These are phyloP conservation scores for Entrophospora sp. DNA, from an alignment of 192 early-diverging fungal species.

Conservation along the genomic window DNA sequence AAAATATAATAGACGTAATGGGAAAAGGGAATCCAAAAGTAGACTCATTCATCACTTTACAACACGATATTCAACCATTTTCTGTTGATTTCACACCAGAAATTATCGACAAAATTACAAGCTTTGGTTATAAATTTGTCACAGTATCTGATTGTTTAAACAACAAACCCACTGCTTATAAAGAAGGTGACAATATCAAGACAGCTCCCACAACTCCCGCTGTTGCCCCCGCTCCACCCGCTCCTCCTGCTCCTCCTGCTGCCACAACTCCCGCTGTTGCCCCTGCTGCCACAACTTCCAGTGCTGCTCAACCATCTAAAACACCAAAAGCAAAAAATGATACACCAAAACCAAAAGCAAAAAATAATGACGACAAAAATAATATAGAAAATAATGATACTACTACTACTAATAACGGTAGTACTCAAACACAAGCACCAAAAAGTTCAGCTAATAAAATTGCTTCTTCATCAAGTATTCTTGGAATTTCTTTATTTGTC, in stretches of 20 bases:
- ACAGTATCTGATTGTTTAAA: constrained; percentile 21
- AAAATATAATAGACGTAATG: constrained; percentile 23
- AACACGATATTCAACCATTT: constrained; percentile 36
- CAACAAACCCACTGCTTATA: neutral
- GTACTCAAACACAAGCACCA: too few species aligned
- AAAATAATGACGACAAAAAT: too few species aligned
- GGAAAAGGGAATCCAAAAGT: constrained; percentile 22
- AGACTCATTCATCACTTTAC: constrained; percentile 28
- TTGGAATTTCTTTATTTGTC: too few species aligned
- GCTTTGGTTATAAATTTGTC: constrained; percentile 18
- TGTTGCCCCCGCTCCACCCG: neutral
- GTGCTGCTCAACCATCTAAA: too few species aligned
- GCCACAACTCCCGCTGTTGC: neutral
- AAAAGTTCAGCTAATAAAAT: too few species aligned
- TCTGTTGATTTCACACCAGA: constrained; percentile 16
- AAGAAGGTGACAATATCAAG: neutral
- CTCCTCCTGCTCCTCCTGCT: neutral
- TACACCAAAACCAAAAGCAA: too few species aligned
- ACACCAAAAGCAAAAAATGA: too few species aligned
- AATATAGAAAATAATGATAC: too few species aligned
- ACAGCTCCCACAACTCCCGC: neutral
- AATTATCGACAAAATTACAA: constrained; percentile 17
- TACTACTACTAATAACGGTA: too few species aligned
- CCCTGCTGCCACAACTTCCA: too few species aligned
- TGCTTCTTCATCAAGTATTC: too few species aligned